Base-by-base conservation (phyloP, 176 grass and related monocot species). In the Ensete ventricosum region DNA sequence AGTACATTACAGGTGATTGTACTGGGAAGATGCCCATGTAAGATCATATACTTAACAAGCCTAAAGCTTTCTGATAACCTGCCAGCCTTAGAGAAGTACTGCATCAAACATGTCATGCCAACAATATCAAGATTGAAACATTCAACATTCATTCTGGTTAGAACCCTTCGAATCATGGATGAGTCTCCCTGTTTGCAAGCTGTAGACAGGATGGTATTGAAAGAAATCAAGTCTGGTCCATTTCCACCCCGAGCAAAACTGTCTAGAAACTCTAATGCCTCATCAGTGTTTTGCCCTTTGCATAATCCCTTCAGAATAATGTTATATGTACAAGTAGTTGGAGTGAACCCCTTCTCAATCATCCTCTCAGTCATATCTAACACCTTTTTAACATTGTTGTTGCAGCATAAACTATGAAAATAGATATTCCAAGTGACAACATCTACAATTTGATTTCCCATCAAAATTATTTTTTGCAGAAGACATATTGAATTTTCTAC, bases 21-120 rank as follows among this genome's bases (percentile, higher is more conserved):
- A 23, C 63, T 78, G 50, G 81, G 81, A 27, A 13, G 64, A 23
- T 62, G 55, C 2, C 82, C 75, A 65, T 54, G 22, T 21, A 21
- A 50, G 50, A 83, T 78, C 82, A 83, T 83, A 65, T 78, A 25
- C 25, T 83, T 55, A 24, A 83, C 24, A 7, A 83, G 66, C 54
- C 50, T 79, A 62, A 67, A 66, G 72, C 70, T 60, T 75, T 75
- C 83, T 2, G 62, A 50, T 53, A 76, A 58, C 72, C 50, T 80
- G 13, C 54, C 72, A 23, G 17, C 16, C 55, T 76, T 80, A 11
- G 48, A 43, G 4, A 71, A 84, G 54, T 85, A 80, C 64, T 14
- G 14, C 49, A 85, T 68, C 60, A 66, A 76, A 62, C 78, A 85
- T 50, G 27, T 67, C 55, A 72, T 85, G 58, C 73, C 75, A 22